Evolutionary conservation across 169 alveolate species (phyloP).

Genomic region (Plasmodium knowlesi): DNA sequence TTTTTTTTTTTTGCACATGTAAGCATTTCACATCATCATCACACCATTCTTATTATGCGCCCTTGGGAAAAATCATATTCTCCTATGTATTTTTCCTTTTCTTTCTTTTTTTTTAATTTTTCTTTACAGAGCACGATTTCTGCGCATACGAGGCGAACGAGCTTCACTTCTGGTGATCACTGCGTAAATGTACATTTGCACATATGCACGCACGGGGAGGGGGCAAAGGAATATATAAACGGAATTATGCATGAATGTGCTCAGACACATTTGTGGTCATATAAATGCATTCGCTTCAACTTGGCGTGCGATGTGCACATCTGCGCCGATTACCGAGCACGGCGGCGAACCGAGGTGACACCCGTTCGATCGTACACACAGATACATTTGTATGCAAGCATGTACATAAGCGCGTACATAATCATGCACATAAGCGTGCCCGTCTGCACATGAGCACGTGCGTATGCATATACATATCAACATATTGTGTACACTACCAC

Average conservation of each 20-base stretch:
- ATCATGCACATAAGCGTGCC: background rate
- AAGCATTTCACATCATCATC: background rate
- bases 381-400: background rate
- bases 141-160: background rate
- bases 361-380: background rate
- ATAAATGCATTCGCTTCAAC: background rate
- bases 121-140: background rate
- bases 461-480: background rate
- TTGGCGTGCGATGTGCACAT: background rate
- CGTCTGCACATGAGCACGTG: background rate
- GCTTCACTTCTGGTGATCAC: background rate
- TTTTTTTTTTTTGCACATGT: background rate
- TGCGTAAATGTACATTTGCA: background rate
- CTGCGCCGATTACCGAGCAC: background rate
- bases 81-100: background rate
- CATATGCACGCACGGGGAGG: background rate
- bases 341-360: background rate
- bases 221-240: background rate
- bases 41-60: background rate
- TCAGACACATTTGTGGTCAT: background rate
- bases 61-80: background rate
- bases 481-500: background rate
- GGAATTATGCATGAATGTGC: slow-evolving; percentile 1
- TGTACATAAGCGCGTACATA: background rate
- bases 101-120: background rate